Base-by-base conservation (phyloP, 805 yeast species). In the Candida mattraensis region DNA sequence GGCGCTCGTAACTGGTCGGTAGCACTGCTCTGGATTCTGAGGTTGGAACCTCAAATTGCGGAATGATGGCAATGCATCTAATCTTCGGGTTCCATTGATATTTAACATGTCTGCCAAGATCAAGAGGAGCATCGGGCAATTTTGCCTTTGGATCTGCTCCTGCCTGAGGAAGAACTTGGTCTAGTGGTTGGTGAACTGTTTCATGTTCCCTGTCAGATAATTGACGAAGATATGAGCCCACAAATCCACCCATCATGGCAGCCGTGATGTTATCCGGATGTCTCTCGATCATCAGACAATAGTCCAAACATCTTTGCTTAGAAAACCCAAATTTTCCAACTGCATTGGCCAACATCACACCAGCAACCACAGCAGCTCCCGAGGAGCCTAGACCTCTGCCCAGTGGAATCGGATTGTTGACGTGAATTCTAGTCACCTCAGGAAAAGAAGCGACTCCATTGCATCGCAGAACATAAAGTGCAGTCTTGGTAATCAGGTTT, bases 251-350 rank as follows among this genome's bases (percentile, higher is more conserved):
- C 81, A 89, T 83, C 96, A 93, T 87, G 23, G 99, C 96, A 20
- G 99, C 99, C 9, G 96, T 87, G 54, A 93, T 89, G 62, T 93
- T 93, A 64, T 93, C 99, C 22, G 99, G 99, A 56, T 93, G 99
- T 60, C 98, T 80, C 68, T 93, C 99, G 49, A 93, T 89, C 93
- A 93, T 86, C 51, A 93, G 72, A 61, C 96, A 87, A 69, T 85
- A 93, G 62, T 93, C 99, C 52, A 93, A 69, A 80, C 93, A 74
- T 51, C 98, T 73, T 51, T 77, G 81, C 62, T 84, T 89, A 32
- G 80, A 66, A 42, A 88, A 76, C 1, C 76, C 78, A 22, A 91
- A 67, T 33, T 76, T 70, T 24, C 93, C 96, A 21, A 89, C 71
- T 47, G 82, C 91, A 56, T 86, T 86, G 30, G 94, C 99, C 28